Evolutionary conservation across 139 green algal species (phyloP), one percentile per base, ranked within the genome.

Genomic region (Tetradesmus lagerheimii): DNA sequence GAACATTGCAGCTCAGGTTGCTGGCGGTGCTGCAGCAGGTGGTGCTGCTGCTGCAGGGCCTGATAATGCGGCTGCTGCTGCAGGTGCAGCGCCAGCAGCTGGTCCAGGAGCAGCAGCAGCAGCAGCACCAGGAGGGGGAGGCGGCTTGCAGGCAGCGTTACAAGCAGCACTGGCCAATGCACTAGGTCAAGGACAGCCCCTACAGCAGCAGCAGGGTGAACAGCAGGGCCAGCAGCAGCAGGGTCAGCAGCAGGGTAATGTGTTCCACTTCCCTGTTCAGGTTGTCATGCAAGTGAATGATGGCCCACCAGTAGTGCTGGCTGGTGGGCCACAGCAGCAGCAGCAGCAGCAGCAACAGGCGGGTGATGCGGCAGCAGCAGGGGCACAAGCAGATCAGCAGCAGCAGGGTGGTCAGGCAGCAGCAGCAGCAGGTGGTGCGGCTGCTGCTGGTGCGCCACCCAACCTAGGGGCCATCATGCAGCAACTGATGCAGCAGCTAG

Each of bases 221-320:
- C 80, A 86, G 80, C 11, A 31, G 45, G 74, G 74, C 31, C 12
- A 80, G 74, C 81, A 87, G 53, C 81, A 87, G 81, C 81, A 87
- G 81, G 29, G n/a, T 4, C 80, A 8, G 35, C 27, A n/a, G 35
- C 57, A 71, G 57, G 57, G 57, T 8, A n/a, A 45, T 80, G 35
- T 43, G 34, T n/a, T 80, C 5, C 43, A 87, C 80, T 34, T 86
- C n/a, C n/a, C 67, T 71, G 57, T 71, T 31, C 57, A 71, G 25
- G 57, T 71, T 8, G 25, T 71, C 1, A n/a, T 71, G 57, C 57
- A 71, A 71, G 57, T 71, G 20, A 71, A 71, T 18, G 57, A 71
- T 23, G 12, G 16, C 4, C 57, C 57, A 1, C 57, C 57, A n/a
- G 23, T 78, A n/a, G 14, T 78, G 67, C 67, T 78, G 20, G 67